phyloP scores from a whole-genome alignment of 208 protist species.

The Leishmania braziliensis region DNA sequence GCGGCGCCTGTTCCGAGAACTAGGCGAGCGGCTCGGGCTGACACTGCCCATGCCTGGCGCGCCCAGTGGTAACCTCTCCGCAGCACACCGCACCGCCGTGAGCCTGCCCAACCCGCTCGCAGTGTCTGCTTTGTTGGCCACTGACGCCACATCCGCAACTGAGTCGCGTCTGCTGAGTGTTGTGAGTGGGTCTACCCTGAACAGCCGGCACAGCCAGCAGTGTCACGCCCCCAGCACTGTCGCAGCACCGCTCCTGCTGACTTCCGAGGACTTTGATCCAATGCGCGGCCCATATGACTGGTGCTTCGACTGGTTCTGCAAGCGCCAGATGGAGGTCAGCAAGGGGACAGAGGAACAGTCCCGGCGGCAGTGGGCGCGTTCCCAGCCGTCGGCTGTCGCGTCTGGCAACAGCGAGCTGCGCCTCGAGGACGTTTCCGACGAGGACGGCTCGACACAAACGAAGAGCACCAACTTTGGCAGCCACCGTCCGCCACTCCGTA shows the following conservation, averaged over 20 bases:
- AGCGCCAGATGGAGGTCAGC: slow-evolving; percentile 61
- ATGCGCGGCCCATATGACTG: slow-evolving; percentile 66
- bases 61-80: slow-evolving; percentile 2
- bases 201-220: slow-evolving; percentile 19
- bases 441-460: slow-evolving; percentile 9
- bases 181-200: slow-evolving; percentile 7
- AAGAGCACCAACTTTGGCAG: slow-evolving; percentile 20
- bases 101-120: slow-evolving; percentile 23
- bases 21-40: slow-evolving; percentile 43
- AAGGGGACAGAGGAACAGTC: slow-evolving; percentile 19
- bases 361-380: slow-evolving; percentile 3
- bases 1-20: slow-evolving; percentile 59
- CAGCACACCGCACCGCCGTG: neutral
- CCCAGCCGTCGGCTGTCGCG: neutral
- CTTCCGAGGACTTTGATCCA: slow-evolving; percentile 33
- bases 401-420: slow-evolving; percentile 9
- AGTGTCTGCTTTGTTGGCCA: neutral
- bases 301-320: slow-evolving; percentile 87
- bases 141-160: neutral
- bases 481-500: slow-evolving; percentile 22
- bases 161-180: slow-evolving; percentile 27
- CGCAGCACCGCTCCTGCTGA: slow-evolving; percentile 17
- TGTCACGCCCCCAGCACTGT: slow-evolving; percentile 22
- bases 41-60: slow-evolving; percentile 4
- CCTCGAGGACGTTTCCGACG: slow-evolving; percentile 25